Evolutionary conservation across 139 green algal species (phyloP), one percentile per base, ranked within the genome.

Genomic region (Haematococcus lacustris): DNA sequence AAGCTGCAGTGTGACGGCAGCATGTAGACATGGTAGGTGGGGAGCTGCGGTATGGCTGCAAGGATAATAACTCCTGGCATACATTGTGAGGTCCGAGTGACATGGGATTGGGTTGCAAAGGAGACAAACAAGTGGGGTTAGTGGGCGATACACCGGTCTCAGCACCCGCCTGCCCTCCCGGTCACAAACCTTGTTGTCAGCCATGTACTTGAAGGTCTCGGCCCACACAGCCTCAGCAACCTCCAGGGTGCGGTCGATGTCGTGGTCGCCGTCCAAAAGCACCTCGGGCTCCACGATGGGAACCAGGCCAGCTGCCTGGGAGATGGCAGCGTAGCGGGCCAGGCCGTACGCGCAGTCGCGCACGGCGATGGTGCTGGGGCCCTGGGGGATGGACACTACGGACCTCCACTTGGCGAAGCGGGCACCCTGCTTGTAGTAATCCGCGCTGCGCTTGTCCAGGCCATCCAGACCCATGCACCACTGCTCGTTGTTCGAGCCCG

Each of bases 281-380:
- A 99, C 92, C 89, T 99, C 95, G 43, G 95, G 95, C 93, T 99
- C 95, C 7, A 99, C 92, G 70, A 99, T 99, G 79, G 95, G 95
- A 51, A 98, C 93, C 64, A 98, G 90, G 57, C 93, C 93, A 67
- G 87, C 80, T 75, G 88, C 83, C 91, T 97, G 64, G 64, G 33
- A 51, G 64, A 70, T 70, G 65, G 93, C 91, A 61, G 93, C 95
- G 77, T 99, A 99, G 79, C 95, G 91, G 70, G 95, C 95, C 77
- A 99, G 90, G 81, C 93, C 94, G 76, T 98, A 98, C 60, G 95
- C 93, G 80, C 83, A 92, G 81, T 99, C 94, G 38, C 77, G 87
- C 57, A 93, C 51, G 59, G 94, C 94, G 17, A 96, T 90, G 66
- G 76, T 74, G 76, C 81, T 89, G 60, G 90, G 89, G 71, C 85